Percentiles rank a stretch among this genome's conserved stretches.
Conservation (phyloP, 208 protist genomes). For the Histomonas meleagridis region DNA sequence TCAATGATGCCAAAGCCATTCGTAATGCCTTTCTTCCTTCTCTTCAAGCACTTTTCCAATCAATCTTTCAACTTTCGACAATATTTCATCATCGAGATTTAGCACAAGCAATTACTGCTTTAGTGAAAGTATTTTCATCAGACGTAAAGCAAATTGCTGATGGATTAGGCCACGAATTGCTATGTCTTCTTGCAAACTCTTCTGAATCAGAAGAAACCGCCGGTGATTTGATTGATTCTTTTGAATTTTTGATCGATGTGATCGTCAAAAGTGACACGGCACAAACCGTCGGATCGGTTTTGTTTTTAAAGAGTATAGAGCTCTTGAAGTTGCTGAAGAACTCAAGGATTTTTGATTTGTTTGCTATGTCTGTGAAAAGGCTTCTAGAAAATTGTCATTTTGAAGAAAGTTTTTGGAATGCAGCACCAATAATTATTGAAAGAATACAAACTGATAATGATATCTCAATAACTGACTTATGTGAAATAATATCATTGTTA, state of each 20-base stretch:
- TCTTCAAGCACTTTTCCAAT: neutral
- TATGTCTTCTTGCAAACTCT: neutral
- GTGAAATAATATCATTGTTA: neutral
- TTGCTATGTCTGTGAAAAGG: neutral
- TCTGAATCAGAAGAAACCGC: neutral
- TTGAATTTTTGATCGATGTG: neutral
- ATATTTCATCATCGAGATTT: neutral
- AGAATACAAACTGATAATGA: neutral
- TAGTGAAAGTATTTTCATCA: neutral
- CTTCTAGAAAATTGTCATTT: neutral
- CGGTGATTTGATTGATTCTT: neutral
- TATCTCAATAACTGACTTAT: neutral
- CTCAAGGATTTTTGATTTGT: neutral
- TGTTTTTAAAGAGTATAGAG: neutral
- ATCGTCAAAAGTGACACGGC: neutral
- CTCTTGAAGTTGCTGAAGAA: neutral
- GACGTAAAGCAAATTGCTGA: neutral
- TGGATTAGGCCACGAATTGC: neutral
- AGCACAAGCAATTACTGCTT: neutral
- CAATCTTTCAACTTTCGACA: neutral
- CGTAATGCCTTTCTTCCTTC: neutral
- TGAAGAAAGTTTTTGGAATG: neutral
- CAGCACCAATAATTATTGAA: neutral
- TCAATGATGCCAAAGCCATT: neutral
- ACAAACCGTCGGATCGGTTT: neutral